A percentile compares a stretch with the other conserved stretches of the same genome.
phyloP scores from a whole-genome alignment of 2,329 filamentous ascomycete species.

The Sordariomycetes sp. region DNA sequence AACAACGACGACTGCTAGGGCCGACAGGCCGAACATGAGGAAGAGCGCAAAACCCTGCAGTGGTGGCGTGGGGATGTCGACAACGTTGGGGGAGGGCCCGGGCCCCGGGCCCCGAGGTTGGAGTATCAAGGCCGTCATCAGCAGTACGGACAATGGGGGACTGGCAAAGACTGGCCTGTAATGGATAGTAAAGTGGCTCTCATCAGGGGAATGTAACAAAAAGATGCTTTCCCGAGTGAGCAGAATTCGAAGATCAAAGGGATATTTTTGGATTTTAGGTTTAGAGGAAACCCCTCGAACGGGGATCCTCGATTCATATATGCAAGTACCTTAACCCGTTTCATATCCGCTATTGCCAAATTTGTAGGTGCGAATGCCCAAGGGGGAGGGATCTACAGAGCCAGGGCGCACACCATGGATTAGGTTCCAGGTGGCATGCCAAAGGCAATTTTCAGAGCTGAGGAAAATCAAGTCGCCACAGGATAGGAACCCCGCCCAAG shows the following conservation, averaged over 20 bases:
- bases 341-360: neutral
- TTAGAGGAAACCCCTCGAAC: neutral
- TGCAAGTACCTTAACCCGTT: neutral
- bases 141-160: neutral
- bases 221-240: neutral
- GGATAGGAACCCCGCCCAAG: neutral
- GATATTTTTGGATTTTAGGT: neutral
- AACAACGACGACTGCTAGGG: neutral
- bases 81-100: conserved; percentile 21
- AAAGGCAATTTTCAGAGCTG: neutral
- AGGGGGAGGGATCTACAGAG: neutral
- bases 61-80: conserved; percentile 14
- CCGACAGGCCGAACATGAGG: conserved; percentile 2
- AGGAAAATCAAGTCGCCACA: neutral
- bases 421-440: neutral
- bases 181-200: neutral
- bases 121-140: conserved; percentile 12
- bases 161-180: neutral
- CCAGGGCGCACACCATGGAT: neutral
- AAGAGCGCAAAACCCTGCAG: conserved; percentile 2
- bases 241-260: neutral
- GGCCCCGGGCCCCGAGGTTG: conserved; percentile 24
- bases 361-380: neutral
- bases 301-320: neutral
- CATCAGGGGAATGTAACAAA: neutral